phyloP scores from a whole-genome alignment of 352 stramenopile species.

The Phytophthora pini region DNA sequence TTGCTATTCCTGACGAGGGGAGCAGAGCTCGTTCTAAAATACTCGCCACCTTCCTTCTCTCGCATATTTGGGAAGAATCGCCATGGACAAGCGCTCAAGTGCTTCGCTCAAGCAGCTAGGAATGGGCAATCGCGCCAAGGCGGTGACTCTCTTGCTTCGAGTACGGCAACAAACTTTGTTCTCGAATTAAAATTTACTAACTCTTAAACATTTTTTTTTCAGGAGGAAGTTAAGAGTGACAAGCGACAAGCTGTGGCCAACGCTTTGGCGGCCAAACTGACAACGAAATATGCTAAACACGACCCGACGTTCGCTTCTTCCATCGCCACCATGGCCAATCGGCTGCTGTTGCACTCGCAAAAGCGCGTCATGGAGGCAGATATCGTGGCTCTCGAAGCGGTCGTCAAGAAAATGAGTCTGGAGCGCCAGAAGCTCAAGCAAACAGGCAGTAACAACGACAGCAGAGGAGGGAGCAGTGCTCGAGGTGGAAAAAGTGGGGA shows the following conservation, averaged over 20 bases:
- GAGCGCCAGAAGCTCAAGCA: constrained; percentile 44
- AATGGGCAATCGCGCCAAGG: constrained; percentile 27
- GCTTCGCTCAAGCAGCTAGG: constrained; percentile 17
- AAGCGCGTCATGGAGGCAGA: constrained; percentile 63
- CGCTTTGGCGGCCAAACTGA: constrained; percentile 55
- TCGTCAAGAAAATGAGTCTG: constrained; percentile 70
- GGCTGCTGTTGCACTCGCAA: constrained; percentile 60
- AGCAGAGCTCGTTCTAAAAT: constrained; percentile 9
- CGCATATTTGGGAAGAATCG: neutral
- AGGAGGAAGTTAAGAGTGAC: constrained; percentile 70
- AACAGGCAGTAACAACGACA: constrained; percentile 7
- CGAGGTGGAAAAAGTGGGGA: constrained; percentile 4
- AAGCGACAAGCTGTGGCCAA: constrained; percentile 67
- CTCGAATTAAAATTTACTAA: neutral
- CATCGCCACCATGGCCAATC: constrained; percentile 60
- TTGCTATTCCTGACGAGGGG: constrained; percentile 15
- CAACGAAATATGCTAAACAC: constrained; percentile 64
- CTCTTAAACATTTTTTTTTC: constrained; percentile 1
- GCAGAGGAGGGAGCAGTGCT: constrained; percentile 8
- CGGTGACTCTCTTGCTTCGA: constrained; percentile 29
- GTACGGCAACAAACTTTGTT: constrained; percentile 10
- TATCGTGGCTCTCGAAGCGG: constrained; percentile 64
- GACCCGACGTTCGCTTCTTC: constrained; percentile 60
- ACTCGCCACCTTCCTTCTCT: constrained; percentile 4
- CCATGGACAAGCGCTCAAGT: constrained; percentile 34